Evolutionary conservation across 805 yeast species (phyloP).

Genomic region (Candida dajiaensis): DNA sequence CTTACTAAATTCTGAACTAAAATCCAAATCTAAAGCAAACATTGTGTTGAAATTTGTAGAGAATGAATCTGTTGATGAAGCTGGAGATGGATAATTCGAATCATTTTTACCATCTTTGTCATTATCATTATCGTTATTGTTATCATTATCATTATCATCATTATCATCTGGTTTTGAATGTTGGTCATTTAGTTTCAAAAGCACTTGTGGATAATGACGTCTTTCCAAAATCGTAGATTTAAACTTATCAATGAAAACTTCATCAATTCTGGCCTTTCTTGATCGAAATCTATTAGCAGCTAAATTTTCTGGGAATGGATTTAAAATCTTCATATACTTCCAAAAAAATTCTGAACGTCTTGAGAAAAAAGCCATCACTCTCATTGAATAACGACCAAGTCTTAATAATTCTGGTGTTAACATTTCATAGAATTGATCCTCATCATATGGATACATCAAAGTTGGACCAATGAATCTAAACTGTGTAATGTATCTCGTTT

Average conservation of each 20-base stretch:
- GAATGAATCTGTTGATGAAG: slow-evolving; percentile 6
- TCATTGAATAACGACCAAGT: slow-evolving; percentile 13
- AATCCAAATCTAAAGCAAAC: slow-evolving; percentile 8
- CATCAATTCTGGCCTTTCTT: slow-evolving; percentile 15
- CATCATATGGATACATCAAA: slow-evolving; percentile 15
- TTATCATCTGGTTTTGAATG: neutral
- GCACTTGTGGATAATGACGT: slow-evolving; percentile 18
- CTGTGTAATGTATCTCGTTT: slow-evolving; percentile 13
- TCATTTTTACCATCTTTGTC: too few species aligned
- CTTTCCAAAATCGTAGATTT: slow-evolving; percentile 8
- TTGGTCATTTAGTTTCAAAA: neutral
- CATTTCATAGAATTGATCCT: slow-evolving; percentile 2
- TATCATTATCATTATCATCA: neutral
- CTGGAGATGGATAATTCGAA: neutral
- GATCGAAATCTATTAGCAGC: slow-evolving; percentile 15
- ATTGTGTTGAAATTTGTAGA: slow-evolving; percentile 11
- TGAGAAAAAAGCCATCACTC: slow-evolving; percentile 18
- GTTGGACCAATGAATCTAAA: slow-evolving; percentile 23
- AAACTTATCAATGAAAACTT: slow-evolving; percentile 13
- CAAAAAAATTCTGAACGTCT: slow-evolving; percentile 17
- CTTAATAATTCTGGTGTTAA: slow-evolving; percentile 7
- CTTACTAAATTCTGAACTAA: neutral
- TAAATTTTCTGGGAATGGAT: slow-evolving; percentile 16
- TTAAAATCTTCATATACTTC: slow-evolving; percentile 17
- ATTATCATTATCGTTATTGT: too few species aligned